phyloP scores from a whole-genome alignment of 768 basidiomycete species.

The Kwoniella shandongensis region DNA sequence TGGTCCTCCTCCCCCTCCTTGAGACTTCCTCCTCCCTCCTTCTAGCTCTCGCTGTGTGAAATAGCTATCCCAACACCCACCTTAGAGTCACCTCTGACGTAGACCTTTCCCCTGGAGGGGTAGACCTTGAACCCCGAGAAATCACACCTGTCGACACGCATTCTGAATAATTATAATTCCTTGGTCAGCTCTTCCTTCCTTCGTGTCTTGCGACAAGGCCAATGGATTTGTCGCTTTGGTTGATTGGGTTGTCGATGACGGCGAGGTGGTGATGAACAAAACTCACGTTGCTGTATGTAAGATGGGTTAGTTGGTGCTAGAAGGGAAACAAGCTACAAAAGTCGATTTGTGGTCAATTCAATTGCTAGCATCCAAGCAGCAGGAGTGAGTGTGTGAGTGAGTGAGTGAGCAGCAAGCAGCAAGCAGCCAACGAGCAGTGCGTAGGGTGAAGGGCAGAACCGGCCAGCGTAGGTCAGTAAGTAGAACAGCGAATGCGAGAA shows the following conservation, averaged over 20 bases:
- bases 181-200: slow-evolving; percentile 6
- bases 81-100: slow-evolving; percentile 94
- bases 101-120: slow-evolving; percentile 93
- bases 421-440: no score
- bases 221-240: no score
- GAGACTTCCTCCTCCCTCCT: background rate
- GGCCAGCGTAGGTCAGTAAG: no score
- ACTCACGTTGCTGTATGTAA: slow-evolving; percentile 13
- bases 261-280: background rate
- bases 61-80: slow-evolving; percentile 56
- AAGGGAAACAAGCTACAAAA: background rate
- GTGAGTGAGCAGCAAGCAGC: no score
- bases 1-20: slow-evolving; percentile 6
- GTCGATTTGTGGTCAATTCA: no score
- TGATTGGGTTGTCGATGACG: background rate
- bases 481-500: no score
- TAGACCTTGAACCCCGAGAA: slow-evolving; percentile 98
- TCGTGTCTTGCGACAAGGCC: no score
- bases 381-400: no score
- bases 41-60: background rate
- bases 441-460: no score
- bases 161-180: slow-evolving; percentile 22
- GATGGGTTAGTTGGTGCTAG: slow-evolving; percentile 4
- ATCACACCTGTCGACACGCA: slow-evolving; percentile 96
- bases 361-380: no score